Conservation (phyloP, 176 grass and related monocot species). For the Oryza australiensis region DNA sequence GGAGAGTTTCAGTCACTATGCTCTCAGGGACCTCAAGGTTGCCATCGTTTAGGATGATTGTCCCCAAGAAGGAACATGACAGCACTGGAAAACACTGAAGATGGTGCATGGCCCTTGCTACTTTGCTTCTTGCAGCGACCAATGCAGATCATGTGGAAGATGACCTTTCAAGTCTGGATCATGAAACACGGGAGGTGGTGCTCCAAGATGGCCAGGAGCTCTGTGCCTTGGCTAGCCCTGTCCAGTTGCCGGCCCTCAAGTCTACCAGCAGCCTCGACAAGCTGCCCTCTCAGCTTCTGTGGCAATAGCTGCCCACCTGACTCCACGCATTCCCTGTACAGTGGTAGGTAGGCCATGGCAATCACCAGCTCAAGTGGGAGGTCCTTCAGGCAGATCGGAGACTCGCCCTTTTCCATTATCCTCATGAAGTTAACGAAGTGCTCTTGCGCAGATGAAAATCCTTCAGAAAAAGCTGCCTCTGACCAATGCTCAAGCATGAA, state of each 20-base stretch:
- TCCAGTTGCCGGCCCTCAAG: constrained; percentile 55
- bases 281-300: constrained; percentile 90
- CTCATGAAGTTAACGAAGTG: constrained; percentile 80
- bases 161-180: constrained; percentile 40
- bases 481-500: constrained; percentile 87
- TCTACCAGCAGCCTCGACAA: constrained; percentile 80
- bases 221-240: constrained; percentile 52
- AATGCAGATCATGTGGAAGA: constrained; percentile 7
- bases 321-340: constrained; percentile 77
- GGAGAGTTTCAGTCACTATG: constrained; percentile 44
- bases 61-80: constrained; percentile 27
- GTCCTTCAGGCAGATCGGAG: constrained; percentile 56
- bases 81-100: constrained; percentile 19
- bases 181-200: constrained; percentile 74
- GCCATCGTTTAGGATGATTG: constrained; percentile 34
- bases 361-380: constrained; percentile 72
- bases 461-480: constrained; percentile 63
- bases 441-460: constrained; percentile 49
- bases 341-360: constrained; percentile 80
- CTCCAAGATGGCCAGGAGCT: constrained; percentile 88
- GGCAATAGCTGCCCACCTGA: constrained; percentile 64
- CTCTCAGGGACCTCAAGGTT: constrained; percentile 41
- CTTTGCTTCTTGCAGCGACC: constrained; percentile 21
- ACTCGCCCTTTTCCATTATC: constrained; percentile 69
- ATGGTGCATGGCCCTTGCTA: constrained; percentile 39